Percentiles rank a stretch among this genome's conserved stretches.
Evolutionary conservation across 169 alveolate species (phyloP).

Genomic region (Plasmodium coatneyi): DNA sequence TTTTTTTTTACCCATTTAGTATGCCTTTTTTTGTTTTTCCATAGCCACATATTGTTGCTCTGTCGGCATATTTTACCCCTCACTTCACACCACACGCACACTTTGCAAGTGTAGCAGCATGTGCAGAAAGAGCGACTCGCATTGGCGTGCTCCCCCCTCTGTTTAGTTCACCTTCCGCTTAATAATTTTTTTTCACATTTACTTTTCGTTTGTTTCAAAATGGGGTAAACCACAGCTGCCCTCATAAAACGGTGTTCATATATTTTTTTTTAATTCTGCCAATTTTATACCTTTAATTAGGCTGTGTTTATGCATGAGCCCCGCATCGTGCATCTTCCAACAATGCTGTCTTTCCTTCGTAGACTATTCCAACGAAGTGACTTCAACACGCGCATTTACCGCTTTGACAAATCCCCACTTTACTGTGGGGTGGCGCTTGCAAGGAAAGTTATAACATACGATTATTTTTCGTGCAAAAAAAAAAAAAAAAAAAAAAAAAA

Average conservation of each 20-base stretch:
- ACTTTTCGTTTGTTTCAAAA: constrained; percentile 4
- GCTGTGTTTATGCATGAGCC: neutral
- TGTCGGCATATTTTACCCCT: neutral
- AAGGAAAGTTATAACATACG: neutral
- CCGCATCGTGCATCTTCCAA: neutral
- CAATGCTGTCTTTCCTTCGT: neutral
- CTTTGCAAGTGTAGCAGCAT: neutral
- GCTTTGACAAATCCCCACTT: neutral
- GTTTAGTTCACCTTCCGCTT: neutral
- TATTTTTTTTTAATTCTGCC: neutral
- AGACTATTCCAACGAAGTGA: neutral
- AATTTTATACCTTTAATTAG: neutral
- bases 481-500: neutral
- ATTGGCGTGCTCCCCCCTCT: neutral
- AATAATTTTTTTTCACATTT: neutral
- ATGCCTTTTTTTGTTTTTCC: neutral
- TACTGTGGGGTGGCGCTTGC: neutral
- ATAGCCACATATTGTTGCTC: neutral
- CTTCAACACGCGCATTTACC: neutral
- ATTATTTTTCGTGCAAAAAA: neutral
- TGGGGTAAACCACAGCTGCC: neutral
- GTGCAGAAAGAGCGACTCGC: neutral
- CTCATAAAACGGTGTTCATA: neutral
- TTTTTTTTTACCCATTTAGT: neutral
- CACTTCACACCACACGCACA: neutral